Conservation (phyloP, 2,329 filamentous ascomycete genomes). For the Cryphonectria naterciae region DNA sequence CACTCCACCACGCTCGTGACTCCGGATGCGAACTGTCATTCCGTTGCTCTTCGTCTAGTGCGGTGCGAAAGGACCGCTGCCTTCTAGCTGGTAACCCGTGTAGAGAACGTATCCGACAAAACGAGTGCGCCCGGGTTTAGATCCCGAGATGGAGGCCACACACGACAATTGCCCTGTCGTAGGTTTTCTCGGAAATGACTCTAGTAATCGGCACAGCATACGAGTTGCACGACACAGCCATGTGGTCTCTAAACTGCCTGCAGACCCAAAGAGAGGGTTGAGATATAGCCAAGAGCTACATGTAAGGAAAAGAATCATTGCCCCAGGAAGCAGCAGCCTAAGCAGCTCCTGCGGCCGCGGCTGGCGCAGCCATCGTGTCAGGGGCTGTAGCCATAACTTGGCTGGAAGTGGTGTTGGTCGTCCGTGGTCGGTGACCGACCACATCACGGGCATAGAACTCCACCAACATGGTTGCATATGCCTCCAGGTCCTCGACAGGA, state of each 20-base stretch:
- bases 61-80: not conserved
- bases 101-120: no score
- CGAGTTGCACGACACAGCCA: not conserved
- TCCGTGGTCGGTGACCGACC: conserved; percentile 50
- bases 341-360: conserved; percentile 5
- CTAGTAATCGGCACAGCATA: not conserved
- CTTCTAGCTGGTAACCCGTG: not conserved
- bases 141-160: not conserved
- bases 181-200: not conserved
- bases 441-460: conserved; percentile 97
- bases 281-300: not conserved
- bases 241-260: not conserved
- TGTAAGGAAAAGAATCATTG: not conserved
- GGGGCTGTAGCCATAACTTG: not conserved
- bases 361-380: not conserved
- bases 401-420: not conserved
- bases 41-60: not conserved
- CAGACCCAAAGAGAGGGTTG: no score
- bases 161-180: not conserved
- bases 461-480: conserved; percentile 97
- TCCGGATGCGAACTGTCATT: not conserved
- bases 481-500: conserved; percentile 92
- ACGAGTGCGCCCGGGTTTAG: not conserved
- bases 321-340: conserved; percentile 10
- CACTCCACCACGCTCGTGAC: not conserved